These are phyloP conservation scores for Spatholobus suberectus DNA, from an alignment of 306 rosid species.

Conservation along the genomic window DNA sequence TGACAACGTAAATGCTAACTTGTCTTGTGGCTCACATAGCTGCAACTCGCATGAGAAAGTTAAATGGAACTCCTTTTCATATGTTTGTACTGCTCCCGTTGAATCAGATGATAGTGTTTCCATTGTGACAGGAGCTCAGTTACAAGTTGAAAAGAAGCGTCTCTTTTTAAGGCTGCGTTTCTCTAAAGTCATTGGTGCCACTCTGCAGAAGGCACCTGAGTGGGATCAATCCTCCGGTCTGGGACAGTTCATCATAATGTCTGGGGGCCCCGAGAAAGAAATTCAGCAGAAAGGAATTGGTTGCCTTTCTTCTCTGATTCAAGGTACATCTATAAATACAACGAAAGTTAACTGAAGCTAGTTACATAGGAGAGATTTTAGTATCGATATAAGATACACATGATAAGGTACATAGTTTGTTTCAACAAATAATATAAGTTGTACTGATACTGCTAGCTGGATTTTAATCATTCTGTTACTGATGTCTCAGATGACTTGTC, in stretches of 20 bases:
- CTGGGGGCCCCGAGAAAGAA: no score
- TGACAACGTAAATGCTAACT: slow-evolving; percentile 58
- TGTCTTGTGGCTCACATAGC: slow-evolving; percentile 49
- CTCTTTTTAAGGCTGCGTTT: slow-evolving; percentile 35
- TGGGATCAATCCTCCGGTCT: slow-evolving; percentile 22
- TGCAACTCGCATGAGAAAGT: slow-evolving; percentile 65
- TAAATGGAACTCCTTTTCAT: slow-evolving; percentile 66
- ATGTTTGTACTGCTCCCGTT: slow-evolving; percentile 79
- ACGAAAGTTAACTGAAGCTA: no score
- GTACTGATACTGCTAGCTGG: no score
- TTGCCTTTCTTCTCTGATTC: background rate
- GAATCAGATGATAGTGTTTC: slow-evolving; percentile 69
- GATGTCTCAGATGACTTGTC: no score
- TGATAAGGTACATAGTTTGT: no score
- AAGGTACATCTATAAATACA: no score
- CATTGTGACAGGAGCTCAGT: slow-evolving; percentile 75
- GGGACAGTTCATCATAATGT: background rate
- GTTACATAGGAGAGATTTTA: no score
- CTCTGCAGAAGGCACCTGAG: slow-evolving; percentile 5
- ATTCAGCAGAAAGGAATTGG: no score
- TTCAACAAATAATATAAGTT: no score
- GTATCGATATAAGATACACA: no score
- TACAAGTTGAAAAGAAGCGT: slow-evolving; percentile 60
- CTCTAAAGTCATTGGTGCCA: slow-evolving; percentile 37
- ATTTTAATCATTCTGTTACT: no score